Evolutionary conservation across 2,329 filamentous ascomycete species (phyloP).

Genomic region (Fonsecaea pedrosoi): DNA sequence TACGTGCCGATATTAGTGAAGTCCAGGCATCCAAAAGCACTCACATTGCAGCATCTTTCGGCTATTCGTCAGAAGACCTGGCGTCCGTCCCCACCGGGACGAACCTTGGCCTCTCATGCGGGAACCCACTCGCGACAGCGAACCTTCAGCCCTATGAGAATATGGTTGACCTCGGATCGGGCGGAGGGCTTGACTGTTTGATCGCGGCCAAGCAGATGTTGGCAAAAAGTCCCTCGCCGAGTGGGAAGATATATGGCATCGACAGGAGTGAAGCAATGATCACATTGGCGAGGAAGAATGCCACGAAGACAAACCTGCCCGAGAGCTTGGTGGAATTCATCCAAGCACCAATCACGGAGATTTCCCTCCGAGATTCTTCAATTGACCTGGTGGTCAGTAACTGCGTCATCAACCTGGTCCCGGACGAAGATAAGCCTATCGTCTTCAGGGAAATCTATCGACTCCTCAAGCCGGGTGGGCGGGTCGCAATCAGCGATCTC

Average conservation of each 20-base stretch:
- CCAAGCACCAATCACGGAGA: slow-evolving; percentile 58
- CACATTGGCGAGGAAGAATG: slow-evolving; percentile 13
- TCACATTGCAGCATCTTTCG: slow-evolving; percentile 59
- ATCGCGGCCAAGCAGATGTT: slow-evolving; percentile 17
- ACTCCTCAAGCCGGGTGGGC: slow-evolving; percentile 63
- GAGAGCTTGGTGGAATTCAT: slow-evolving; percentile 54
- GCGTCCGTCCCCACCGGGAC: slow-evolving; percentile 54
- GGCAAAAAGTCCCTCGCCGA: neutral
- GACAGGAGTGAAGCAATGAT: slow-evolving; percentile 13
- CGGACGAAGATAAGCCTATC: slow-evolving; percentile 57
- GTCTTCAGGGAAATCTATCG: slow-evolving; percentile 66
- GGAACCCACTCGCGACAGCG: slow-evolving; percentile 60
- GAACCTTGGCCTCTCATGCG: slow-evolving; percentile 63
- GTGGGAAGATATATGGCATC: slow-evolving; percentile 16
- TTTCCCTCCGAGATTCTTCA: slow-evolving; percentile 50
- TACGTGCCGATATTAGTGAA: neutral
- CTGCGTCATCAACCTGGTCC: slow-evolving; percentile 68
- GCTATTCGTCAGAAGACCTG: slow-evolving; percentile 60
- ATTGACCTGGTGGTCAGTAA: slow-evolving; percentile 68
- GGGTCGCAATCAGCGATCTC: slow-evolving; percentile 67
- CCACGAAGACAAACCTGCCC: slow-evolving; percentile 6
- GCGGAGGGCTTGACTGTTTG: slow-evolving; percentile 15
- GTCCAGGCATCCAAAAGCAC: slow-evolving; percentile 9
- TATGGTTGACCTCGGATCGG: slow-evolving; percentile 26
- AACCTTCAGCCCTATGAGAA: slow-evolving; percentile 44